Conservation (phyloP, 2,329 filamentous ascomycete species). For the Ophiognomonia clavigignenti-juglandacearum region DNA sequence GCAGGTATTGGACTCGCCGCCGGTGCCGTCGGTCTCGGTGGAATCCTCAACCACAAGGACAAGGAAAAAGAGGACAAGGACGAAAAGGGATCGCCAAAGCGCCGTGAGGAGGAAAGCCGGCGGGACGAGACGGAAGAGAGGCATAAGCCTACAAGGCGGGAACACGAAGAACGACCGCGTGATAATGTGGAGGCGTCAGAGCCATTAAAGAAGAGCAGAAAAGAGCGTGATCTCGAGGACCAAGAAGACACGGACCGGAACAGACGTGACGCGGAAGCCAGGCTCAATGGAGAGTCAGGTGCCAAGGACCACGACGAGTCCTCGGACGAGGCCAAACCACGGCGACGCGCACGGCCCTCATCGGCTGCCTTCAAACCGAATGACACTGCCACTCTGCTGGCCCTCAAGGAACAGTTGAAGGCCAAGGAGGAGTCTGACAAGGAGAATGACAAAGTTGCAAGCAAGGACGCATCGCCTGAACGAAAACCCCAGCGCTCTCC, state of each 20-base stretch:
- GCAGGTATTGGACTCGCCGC: constrained; percentile 44
- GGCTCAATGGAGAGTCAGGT: constrained; percentile 31
- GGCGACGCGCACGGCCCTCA: constrained; percentile 32
- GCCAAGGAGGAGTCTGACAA: constrained; percentile 32
- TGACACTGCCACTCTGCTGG: constrained; percentile 43
- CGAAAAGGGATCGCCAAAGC: constrained; percentile 26
- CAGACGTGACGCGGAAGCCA: constrained; percentile 34
- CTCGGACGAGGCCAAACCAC: constrained; percentile 33
- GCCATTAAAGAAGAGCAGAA: constrained; percentile 11
- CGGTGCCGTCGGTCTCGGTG: constrained; percentile 40
- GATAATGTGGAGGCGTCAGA: constrained; percentile 7
- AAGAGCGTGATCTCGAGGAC: constrained; percentile 19
- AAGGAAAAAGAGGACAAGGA: constrained; percentile 32
- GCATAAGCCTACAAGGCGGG: constrained; percentile 9
- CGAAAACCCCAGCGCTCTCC: constrained; percentile 7
- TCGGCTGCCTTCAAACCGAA: constrained; percentile 47
- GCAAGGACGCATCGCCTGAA: constrained; percentile 22
- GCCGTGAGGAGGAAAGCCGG: constrained; percentile 22
- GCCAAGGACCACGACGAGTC: constrained; percentile 35
- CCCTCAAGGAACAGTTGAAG: constrained; percentile 46
- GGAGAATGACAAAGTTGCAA: constrained; percentile 13
- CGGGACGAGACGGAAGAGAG: constrained; percentile 16
- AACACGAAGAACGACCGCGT: constrained; percentile 21
- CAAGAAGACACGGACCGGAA: constrained; percentile 23
- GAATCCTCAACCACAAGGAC: constrained; percentile 28